phyloP scores from a whole-genome alignment of 2,329 filamentous ascomycete genomes.

The Westerdykella ornata region DNA sequence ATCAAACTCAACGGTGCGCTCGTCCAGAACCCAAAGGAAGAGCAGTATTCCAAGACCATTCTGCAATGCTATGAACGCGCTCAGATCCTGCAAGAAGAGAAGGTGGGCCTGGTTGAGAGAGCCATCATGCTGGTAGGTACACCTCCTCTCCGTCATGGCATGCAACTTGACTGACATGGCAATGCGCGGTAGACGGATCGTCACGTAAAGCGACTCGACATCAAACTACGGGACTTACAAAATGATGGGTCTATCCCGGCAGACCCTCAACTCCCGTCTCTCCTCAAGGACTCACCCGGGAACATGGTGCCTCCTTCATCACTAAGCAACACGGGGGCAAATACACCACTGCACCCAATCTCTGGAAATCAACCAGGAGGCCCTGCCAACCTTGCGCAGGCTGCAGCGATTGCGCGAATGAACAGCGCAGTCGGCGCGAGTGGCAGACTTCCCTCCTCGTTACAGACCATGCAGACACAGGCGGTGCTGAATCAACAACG shows the following conservation, averaged over 20 bases:
- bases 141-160: background rate
- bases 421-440: slow-evolving; percentile 30
- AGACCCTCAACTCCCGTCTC: slow-evolving; percentile 54
- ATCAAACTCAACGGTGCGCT: slow-evolving; percentile 71
- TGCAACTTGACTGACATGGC: slow-evolving; percentile 5
- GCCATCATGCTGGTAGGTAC: slow-evolving; percentile 52
- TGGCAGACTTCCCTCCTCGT: slow-evolving; percentile 23
- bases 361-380: slow-evolving; percentile 51
- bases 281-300: slow-evolving; percentile 46
- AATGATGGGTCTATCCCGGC: slow-evolving; percentile 54
- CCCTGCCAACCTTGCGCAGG: slow-evolving; percentile 47
- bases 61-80: slow-evolving; percentile 61
- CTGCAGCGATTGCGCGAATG: slow-evolving; percentile 43
- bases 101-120: slow-evolving; percentile 63
- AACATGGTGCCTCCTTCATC: slow-evolving; percentile 47
- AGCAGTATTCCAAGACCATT: slow-evolving; percentile 59
- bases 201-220: slow-evolving; percentile 56
- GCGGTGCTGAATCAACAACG: slow-evolving; percentile 34
- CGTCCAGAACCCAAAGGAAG: slow-evolving; percentile 68
- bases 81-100: slow-evolving; percentile 67
- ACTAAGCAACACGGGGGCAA: slow-evolving; percentile 40
- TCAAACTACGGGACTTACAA: slow-evolving; percentile 55
- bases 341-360: slow-evolving; percentile 49
- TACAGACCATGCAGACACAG: slow-evolving; percentile 35
- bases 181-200: slow-evolving; percentile 46